A percentile compares a stretch with the other conserved stretches of the same genome.
Evolutionary conservation across 345 rosid species (phyloP).

Genomic region (Acer negundo): DNA sequence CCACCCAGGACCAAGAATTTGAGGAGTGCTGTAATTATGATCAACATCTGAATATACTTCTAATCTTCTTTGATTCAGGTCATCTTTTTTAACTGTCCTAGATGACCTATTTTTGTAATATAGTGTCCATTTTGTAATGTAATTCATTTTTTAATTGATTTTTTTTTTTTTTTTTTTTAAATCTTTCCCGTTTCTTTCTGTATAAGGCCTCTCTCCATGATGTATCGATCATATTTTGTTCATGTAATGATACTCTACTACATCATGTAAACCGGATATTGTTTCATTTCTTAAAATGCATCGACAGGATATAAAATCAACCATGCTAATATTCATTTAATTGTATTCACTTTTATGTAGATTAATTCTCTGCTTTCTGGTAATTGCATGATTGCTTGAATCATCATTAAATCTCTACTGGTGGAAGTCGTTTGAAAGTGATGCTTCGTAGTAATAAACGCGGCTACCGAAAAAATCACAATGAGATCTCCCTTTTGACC

Average conservation of each 20-base stretch:
- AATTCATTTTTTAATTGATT: constrained; percentile 20
- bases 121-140: constrained; percentile 36
- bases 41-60: constrained; percentile 20
- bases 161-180: background rate
- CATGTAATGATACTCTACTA: background rate
- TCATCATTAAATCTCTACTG: too few relatives aligned
- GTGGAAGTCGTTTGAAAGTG: background rate
- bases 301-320: background rate
- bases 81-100: constrained; percentile 14
- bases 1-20: constrained; percentile 13
- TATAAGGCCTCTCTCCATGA: background rate
- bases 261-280: constrained; percentile 11
- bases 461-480: background rate
- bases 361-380: too few relatives aligned
- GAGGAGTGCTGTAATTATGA: constrained; percentile 18
- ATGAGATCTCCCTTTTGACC: background rate
- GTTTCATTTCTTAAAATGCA: constrained; percentile 11
- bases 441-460: background rate
- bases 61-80: constrained; percentile 30
- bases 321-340: background rate
- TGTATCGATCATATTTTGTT: constrained; percentile 4
- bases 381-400: too few relatives aligned
- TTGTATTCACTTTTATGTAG: background rate
- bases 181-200: constrained; percentile 1
- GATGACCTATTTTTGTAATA: constrained; percentile 36